Conservation (phyloP, 2,329 filamentous ascomycete genomes). For the Orbilia ellipsospora region DNA sequence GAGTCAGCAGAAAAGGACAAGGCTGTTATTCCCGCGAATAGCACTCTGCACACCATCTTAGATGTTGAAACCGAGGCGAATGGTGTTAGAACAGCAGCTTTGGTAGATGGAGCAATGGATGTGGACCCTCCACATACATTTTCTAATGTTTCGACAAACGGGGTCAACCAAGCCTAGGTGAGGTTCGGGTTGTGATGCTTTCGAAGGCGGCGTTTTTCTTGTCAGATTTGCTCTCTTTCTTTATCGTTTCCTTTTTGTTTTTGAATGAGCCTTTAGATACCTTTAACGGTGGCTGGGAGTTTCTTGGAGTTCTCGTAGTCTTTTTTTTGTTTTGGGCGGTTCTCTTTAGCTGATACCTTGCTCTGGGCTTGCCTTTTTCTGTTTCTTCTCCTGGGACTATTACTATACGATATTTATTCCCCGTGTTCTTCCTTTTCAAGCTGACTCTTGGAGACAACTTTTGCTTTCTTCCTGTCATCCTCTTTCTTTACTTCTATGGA, state of each 20-base stretch:
- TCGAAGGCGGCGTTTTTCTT: conserved; percentile 30
- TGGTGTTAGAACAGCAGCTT: conserved; percentile 1
- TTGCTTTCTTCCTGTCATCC: not conserved
- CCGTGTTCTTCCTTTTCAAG: conserved; percentile 1
- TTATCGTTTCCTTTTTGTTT: conserved; percentile 23
- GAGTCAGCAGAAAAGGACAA: conserved; percentile 46
- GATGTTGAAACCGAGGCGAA: conserved; percentile 33
- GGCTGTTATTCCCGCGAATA: conserved; percentile 5
- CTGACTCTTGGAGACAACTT: conserved; percentile 4
- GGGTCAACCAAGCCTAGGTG: conserved; percentile 21
- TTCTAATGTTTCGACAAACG: conserved; percentile 26
- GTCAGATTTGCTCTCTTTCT: conserved; percentile 17
- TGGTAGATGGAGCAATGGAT: conserved; percentile 30
- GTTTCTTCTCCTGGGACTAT: conserved; percentile 13
- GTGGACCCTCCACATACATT: conserved; percentile 35
- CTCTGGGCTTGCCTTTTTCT: conserved; percentile 25
- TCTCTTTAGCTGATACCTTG: conserved; percentile 43
- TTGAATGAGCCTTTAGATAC: conserved; percentile 50
- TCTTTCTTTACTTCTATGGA: not conserved
- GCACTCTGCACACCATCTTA: conserved; percentile 5
- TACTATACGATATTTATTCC: conserved; percentile 13
- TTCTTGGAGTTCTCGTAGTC: conserved; percentile 16
- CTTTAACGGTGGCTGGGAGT: conserved; percentile 47
- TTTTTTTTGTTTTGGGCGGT: conserved; percentile 38
- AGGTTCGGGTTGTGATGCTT: not conserved